A percentile compares a stretch with the other conserved stretches of the same genome.
These are phyloP conservation scores for Secale cereale DNA, from an alignment of 176 grass and related monocot genomes.

Conservation along the genomic window DNA sequence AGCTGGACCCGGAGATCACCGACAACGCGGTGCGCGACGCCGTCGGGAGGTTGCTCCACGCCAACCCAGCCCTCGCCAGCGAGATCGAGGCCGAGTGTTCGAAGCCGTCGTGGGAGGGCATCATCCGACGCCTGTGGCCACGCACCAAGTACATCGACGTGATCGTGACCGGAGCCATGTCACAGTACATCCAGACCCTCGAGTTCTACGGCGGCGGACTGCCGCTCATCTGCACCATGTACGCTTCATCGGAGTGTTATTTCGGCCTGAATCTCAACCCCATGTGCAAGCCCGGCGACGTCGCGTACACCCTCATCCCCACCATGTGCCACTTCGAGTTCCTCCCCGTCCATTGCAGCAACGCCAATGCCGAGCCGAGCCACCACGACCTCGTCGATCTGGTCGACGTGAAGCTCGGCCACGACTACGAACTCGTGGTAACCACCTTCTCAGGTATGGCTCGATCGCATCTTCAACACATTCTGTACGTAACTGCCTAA, in stretches of 20 bases:
- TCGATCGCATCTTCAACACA: background rate
- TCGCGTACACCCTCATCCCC: slow-evolving; percentile 93
- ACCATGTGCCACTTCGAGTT: slow-evolving; percentile 98
- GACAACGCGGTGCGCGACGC: slow-evolving; percentile 62
- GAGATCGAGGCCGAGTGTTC: slow-evolving; percentile 65
- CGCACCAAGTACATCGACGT: slow-evolving; percentile 95
- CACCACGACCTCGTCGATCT: slow-evolving; percentile 75
- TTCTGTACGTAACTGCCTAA: background rate
- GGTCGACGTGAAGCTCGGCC: slow-evolving; percentile 73
- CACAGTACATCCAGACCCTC: slow-evolving; percentile 95
- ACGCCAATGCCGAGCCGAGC: slow-evolving; percentile 42
- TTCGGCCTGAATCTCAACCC: slow-evolving; percentile 93
- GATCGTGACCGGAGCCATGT: slow-evolving; percentile 94
- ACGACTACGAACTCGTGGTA: slow-evolving; percentile 92
- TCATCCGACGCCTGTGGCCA: slow-evolving; percentile 83
- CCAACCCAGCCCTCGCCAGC: slow-evolving; percentile 52
- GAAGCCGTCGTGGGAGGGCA: slow-evolving; percentile 69
- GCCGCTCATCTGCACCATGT: slow-evolving; percentile 96
- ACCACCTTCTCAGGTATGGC: slow-evolving; percentile 83
- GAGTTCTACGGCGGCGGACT: slow-evolving; percentile 76
- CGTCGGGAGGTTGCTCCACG: slow-evolving; percentile 54
- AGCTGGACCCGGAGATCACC: slow-evolving; percentile 68
- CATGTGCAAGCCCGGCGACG: slow-evolving; percentile 83
- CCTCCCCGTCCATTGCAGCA: slow-evolving; percentile 43
- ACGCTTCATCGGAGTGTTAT: slow-evolving; percentile 92